Conservation (phyloP, 2,329 filamentous ascomycete genomes). For the Bipolaris bicolor region DNA sequence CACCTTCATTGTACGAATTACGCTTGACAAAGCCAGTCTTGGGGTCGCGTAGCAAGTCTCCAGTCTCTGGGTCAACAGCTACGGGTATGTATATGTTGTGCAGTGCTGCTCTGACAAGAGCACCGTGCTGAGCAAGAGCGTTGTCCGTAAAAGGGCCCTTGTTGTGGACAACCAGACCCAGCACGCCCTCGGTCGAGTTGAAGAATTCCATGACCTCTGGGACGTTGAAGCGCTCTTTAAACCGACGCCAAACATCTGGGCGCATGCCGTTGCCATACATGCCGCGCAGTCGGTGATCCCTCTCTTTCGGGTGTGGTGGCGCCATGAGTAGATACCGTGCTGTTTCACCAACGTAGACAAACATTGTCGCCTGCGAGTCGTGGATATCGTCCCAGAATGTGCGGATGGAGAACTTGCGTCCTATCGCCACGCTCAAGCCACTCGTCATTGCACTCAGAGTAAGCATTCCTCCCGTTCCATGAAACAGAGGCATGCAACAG, state of each 20-base stretch:
- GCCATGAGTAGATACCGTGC: slow-evolving; percentile 73
- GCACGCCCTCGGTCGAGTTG: slow-evolving; percentile 74
- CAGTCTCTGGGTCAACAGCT: slow-evolving; percentile 69
- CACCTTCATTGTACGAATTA: slow-evolving; percentile 68
- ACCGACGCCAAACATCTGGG: slow-evolving; percentile 70
- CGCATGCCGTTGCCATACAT: slow-evolving; percentile 71
- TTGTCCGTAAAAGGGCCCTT: slow-evolving; percentile 63
- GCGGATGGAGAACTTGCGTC: slow-evolving; percentile 68
- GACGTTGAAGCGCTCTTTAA: slow-evolving; percentile 67
- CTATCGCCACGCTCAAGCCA: slow-evolving; percentile 62
- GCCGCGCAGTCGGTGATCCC: slow-evolving; percentile 61
- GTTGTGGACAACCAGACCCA: slow-evolving; percentile 60
- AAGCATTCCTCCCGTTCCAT: slow-evolving; percentile 71
- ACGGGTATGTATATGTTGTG: slow-evolving; percentile 68
- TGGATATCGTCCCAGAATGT: slow-evolving; percentile 75
- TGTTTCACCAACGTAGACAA: slow-evolving; percentile 79
- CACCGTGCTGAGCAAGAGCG: slow-evolving; percentile 72
- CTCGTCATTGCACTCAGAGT: slow-evolving; percentile 56
- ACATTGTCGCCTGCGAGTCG: slow-evolving; percentile 69
- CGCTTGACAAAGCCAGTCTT: slow-evolving; percentile 70
- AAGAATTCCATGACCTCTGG: slow-evolving; percentile 74
- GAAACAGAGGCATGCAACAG: slow-evolving; percentile 77
- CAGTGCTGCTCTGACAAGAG: slow-evolving; percentile 60
- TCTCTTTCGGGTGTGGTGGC: slow-evolving; percentile 65
- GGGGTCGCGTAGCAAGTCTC: slow-evolving; percentile 68